Evolutionary conservation across 257 asterid genomes (phyloP).

Genomic region (Solanum paucissectum): DNA sequence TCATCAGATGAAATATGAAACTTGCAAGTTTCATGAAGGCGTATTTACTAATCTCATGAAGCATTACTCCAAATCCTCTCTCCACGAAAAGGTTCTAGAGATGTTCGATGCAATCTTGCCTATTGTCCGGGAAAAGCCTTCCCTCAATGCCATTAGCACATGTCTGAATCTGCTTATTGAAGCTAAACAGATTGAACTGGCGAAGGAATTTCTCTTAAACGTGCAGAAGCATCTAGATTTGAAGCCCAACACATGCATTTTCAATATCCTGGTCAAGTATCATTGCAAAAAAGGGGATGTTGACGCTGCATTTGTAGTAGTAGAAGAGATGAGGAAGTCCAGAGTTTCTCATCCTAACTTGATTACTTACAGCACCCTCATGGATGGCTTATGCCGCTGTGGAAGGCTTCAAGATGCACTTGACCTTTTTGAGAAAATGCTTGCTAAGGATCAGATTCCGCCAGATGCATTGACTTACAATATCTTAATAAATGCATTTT

Average conservation of each 20-base stretch:
- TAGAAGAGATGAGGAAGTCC: slow-evolving; percentile 71
- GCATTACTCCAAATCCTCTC: slow-evolving; percentile 57
- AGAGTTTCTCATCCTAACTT: slow-evolving; percentile 51
- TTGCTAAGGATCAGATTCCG: slow-evolving; percentile 55
- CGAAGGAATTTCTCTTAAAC: slow-evolving; percentile 47
- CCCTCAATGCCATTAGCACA: slow-evolving; percentile 76
- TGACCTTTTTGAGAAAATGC: slow-evolving; percentile 68
- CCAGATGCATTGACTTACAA: slow-evolving; percentile 91
- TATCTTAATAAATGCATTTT: slow-evolving; percentile 60
- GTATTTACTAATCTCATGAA: slow-evolving; percentile 87
- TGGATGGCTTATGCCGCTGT: slow-evolving; percentile 61
- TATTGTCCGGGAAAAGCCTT: slow-evolving; percentile 63
- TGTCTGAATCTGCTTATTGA: slow-evolving; percentile 87
- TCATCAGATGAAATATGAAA: slow-evolving; percentile 76
- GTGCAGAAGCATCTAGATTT: slow-evolving; percentile 47
- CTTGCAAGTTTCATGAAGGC: slow-evolving; percentile 85
- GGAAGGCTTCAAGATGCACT: slow-evolving; percentile 67
- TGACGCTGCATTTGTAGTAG: slow-evolving; percentile 57
- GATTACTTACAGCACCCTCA: slow-evolving; percentile 82
- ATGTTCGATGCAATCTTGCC: slow-evolving; percentile 55
- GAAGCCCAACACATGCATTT: slow-evolving; percentile 79
- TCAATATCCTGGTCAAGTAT: slow-evolving; percentile 79
- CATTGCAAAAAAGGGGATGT: slow-evolving; percentile 68
- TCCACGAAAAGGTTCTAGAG: slow-evolving; percentile 65
- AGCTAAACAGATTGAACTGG: slow-evolving; percentile 52